These are phyloP conservation scores for Penicillium bialowiezense DNA, from an alignment of 495 filamentous ascomycete species.

Conservation along the genomic window DNA sequence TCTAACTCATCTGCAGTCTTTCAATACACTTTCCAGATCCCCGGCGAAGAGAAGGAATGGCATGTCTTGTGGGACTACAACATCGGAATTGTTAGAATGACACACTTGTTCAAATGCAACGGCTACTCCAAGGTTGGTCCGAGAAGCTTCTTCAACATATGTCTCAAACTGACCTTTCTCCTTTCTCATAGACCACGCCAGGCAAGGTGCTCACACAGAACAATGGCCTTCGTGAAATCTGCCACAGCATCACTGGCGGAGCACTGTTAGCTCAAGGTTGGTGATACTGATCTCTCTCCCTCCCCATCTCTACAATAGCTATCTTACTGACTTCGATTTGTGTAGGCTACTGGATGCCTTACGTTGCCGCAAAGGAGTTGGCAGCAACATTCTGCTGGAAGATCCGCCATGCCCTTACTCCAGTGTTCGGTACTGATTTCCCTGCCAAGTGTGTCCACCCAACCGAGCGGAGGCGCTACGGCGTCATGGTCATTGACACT, in stretches of 20 bases:
- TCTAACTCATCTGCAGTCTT: slow-evolving; percentile 58
- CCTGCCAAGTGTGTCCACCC: slow-evolving; percentile 65
- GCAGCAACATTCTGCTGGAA: slow-evolving; percentile 83
- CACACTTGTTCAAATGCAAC: slow-evolving; percentile 89
- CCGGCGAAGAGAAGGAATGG: slow-evolving; percentile 64
- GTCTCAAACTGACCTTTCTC: slow-evolving; percentile 10
- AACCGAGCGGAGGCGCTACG: slow-evolving; percentile 52
- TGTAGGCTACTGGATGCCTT: slow-evolving; percentile 96
- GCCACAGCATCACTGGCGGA: slow-evolving; percentile 92
- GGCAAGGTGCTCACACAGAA: slow-evolving; percentile 78
- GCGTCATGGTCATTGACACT: slow-evolving; percentile 65
- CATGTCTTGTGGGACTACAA: slow-evolving; percentile 96
- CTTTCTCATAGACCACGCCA: slow-evolving; percentile 66
- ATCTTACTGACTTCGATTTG: slow-evolving; percentile 13
- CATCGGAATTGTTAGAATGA: slow-evolving; percentile 90
- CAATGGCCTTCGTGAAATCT: slow-evolving; percentile 77
- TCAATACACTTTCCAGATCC: slow-evolving; percentile 81
- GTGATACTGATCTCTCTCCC: background rate
- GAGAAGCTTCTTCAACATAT: background rate
- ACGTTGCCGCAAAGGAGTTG: slow-evolving; percentile 73
- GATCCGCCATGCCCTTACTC: slow-evolving; percentile 81
- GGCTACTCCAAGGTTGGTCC: slow-evolving; percentile 74
- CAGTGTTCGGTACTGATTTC: slow-evolving; percentile 83
- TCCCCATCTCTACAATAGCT: background rate
- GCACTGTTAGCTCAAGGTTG: slow-evolving; percentile 85